phyloP scores from a whole-genome alignment of 352 stramenopile species.

The Phytopythium cucurbitacearum region DNA sequence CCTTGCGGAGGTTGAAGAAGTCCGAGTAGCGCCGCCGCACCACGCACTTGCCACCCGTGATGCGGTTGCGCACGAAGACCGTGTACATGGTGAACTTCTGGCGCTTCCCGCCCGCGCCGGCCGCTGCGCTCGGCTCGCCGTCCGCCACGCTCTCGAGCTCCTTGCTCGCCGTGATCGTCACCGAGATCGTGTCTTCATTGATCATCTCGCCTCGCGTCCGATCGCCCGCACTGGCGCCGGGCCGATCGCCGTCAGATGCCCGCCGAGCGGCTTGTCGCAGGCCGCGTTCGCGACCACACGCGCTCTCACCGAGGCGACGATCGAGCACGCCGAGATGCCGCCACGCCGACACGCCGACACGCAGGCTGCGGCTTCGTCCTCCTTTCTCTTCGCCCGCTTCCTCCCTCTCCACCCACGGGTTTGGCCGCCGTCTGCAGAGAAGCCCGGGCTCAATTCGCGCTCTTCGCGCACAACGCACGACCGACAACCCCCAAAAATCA shows the following conservation, averaged over 20 bases:
- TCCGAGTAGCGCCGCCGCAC: constrained; percentile 80
- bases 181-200: constrained; percentile 58
- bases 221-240: too few species aligned
- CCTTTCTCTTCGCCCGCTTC: too few species aligned
- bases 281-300: neutral
- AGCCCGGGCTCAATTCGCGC: neutral
- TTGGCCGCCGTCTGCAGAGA: neutral
- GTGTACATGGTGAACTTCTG: constrained; percentile 86
- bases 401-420: too few species aligned
- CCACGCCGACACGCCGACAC: too few species aligned
- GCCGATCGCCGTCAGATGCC: too few species aligned
- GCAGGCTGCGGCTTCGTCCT: too few species aligned
- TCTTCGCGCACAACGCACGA: neutral
- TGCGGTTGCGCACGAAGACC: constrained; percentile 74
- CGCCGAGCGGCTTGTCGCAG: neutral
- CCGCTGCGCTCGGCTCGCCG: constrained; percentile 12
- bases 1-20: constrained; percentile 81
- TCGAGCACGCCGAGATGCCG: neutral
- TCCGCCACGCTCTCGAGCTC: constrained; percentile 30
- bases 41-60: constrained; percentile 68
- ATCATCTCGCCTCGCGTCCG: constrained; percentile 23
- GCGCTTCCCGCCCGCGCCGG: constrained; percentile 22
- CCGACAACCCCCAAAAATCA: neutral
- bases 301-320: neutral
- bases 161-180: constrained; percentile 60